These are phyloP conservation scores for Lichtheimia ramosa DNA, from an alignment of 371 early-diverging fungal species.

Conservation along the genomic window DNA sequence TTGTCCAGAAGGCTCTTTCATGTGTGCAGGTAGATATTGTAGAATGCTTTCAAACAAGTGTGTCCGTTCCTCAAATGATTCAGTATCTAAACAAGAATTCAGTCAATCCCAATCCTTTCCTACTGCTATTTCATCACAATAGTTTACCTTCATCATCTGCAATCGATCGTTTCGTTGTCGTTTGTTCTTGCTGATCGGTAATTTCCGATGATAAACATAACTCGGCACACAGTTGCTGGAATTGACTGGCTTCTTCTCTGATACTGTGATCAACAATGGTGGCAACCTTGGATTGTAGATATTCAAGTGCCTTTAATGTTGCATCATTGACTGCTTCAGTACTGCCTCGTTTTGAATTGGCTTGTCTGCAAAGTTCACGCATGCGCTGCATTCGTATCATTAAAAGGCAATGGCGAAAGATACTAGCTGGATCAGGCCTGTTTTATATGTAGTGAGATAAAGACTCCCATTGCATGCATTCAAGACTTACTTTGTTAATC, in stretches of 20 bases:
- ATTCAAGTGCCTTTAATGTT: conserved; percentile 63
- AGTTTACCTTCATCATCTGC: too few species aligned
- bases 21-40: conserved; percentile 74
- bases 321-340: conserved; percentile 20
- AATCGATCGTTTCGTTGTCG: too few species aligned
- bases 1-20: conserved; percentile 80
- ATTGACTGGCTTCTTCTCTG: conserved; percentile 61
- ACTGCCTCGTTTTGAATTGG: neutral
- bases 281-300: conserved; percentile 64
- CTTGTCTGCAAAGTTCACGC: conserved; percentile 57
- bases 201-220: conserved; percentile 38
- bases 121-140: too few species aligned
- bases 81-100: conserved; percentile 5
- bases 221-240: conserved; percentile 62
- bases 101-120: too few species aligned
- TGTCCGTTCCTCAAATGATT: conserved; percentile 52
- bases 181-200: neutral
- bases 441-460: neutral
- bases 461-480: neutral
- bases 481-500: conserved; percentile 57
- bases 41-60: conserved; percentile 71
- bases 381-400: conserved; percentile 70
- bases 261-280: conserved; percentile 69
- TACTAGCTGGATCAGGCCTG: conserved; percentile 62
- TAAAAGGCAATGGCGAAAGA: conserved; percentile 63